Evolutionary conservation across 2,329 filamentous ascomycete species (phyloP).

Genomic region (Claviceps spartinae): DNA sequence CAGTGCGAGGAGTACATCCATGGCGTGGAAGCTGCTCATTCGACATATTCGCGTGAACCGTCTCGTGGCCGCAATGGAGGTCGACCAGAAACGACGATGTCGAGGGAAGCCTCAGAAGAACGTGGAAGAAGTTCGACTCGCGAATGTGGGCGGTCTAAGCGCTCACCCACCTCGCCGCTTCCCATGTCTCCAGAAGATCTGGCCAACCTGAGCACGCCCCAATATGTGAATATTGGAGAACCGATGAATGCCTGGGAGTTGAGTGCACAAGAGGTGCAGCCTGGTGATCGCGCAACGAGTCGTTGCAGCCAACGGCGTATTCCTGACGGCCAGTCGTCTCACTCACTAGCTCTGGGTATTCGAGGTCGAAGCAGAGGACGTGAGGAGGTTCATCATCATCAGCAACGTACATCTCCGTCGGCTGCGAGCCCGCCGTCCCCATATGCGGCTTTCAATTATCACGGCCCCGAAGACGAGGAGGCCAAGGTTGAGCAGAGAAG

Average conservation of each 20-base stretch:
- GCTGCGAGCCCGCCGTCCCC: conserved; percentile 67
- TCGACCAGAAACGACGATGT: conserved; percentile 35
- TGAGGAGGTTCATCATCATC: conserved; percentile 34
- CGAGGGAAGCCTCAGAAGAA: conserved; percentile 53
- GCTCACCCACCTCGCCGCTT: conserved; percentile 81
- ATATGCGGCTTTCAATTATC: conserved; percentile 18
- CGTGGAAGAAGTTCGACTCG: conserved; percentile 53
- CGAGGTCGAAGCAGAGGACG: conserved; percentile 52
- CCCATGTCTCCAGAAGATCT: conserved; percentile 90
- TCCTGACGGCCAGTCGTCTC: conserved; percentile 26
- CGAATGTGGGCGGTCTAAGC: conserved; percentile 60
- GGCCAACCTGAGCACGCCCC: conserved; percentile 44
- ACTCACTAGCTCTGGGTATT: conserved; percentile 29
- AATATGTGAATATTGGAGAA: conserved; percentile 21
- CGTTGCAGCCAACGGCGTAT: conserved; percentile 33
- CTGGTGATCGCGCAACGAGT: conserved; percentile 34
- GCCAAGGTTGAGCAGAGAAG: conserved; percentile 40
- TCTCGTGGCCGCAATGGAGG: conserved; percentile 32
- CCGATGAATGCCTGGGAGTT: conserved; percentile 33
- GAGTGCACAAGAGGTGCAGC: conserved; percentile 18
- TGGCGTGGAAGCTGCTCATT: conserved; percentile 64
- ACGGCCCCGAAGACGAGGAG: conserved; percentile 49
- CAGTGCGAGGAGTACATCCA: conserved; percentile 76
- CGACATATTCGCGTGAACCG: conserved; percentile 37
- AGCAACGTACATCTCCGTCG: conserved; percentile 51